Conservation (phyloP, 345 rosid genomes). For the Viola odorata region DNA sequence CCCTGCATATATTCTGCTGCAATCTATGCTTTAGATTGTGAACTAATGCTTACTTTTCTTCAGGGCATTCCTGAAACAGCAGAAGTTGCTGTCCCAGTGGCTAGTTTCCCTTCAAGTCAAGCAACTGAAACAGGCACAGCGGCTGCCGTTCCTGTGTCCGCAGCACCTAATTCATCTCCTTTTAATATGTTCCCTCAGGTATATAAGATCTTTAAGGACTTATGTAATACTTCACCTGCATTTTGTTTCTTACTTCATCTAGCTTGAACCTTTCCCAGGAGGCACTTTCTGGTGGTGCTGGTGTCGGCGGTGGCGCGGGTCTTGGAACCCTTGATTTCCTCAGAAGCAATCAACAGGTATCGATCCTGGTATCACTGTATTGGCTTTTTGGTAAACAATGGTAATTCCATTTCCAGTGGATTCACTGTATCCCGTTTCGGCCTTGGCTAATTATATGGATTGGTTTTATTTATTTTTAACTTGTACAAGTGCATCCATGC, state of each 20-base stretch:
- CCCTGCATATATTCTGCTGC: slow-evolving; percentile 1
- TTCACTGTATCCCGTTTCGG: too few relatives aligned
- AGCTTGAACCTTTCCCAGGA: slow-evolving; percentile 40
- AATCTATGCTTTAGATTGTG: slow-evolving; percentile 4
- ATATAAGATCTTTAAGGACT: slow-evolving; percentile 8
- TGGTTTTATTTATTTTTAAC: too few relatives aligned
- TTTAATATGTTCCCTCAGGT: slow-evolving; percentile 96
- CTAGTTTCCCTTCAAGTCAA: slow-evolving; percentile 41
- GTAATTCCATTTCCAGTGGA: too few relatives aligned
- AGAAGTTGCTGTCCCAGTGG: slow-evolving; percentile 67
- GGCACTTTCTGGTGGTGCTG: slow-evolving; percentile 42
- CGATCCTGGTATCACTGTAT: slow-evolving; percentile 7
- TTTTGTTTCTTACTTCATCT: slow-evolving; percentile 11
- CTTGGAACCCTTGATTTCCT: slow-evolving; percentile 89
- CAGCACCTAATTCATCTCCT: slow-evolving; percentile 91
- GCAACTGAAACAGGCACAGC: slow-evolving; percentile 50
- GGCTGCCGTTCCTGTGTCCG: slow-evolving; percentile 45
- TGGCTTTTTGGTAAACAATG: background rate
- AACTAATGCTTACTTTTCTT: slow-evolving; percentile 22
- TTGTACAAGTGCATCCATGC: too few relatives aligned
- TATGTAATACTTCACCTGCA: background rate
- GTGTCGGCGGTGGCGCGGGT: slow-evolving; percentile 36
- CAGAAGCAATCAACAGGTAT: slow-evolving; percentile 85
- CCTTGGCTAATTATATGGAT: too few relatives aligned
- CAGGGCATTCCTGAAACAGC: slow-evolving; percentile 94